Conservation (phyloP, 2,329 filamentous ascomycete genomes). For the Colletotrichum viniferum region DNA sequence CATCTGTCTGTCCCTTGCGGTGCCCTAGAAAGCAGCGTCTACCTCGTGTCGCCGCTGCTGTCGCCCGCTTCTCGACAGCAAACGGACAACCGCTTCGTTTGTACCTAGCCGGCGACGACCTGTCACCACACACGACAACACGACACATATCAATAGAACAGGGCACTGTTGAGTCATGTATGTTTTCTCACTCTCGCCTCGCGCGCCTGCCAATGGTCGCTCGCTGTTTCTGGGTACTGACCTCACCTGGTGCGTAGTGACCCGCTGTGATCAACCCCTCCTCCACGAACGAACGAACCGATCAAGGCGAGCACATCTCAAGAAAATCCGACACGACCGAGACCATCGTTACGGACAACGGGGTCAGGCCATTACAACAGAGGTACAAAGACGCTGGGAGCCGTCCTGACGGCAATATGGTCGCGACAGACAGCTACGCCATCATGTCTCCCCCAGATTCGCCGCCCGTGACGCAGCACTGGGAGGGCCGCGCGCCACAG, state of each 20-base stretch:
- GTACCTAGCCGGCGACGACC: background rate
- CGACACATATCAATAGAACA: background rate
- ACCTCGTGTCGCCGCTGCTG: background rate
- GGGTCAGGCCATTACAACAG: background rate
- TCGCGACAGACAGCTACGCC: background rate
- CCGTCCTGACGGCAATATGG: background rate
- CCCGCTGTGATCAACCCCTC: background rate
- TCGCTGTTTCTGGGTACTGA: background rate
- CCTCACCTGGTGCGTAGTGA: background rate
- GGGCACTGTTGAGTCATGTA: background rate
- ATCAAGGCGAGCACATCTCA: background rate
- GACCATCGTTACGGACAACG: background rate
- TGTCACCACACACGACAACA: background rate
- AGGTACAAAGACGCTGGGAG: background rate
- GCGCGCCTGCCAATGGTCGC: background rate
- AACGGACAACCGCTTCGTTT: background rate
- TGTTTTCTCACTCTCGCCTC: background rate
- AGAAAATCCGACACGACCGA: background rate
- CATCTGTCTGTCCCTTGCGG: background rate
- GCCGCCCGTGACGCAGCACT: conserved; percentile 2
- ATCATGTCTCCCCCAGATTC: conserved; percentile 8
- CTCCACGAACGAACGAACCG: background rate
- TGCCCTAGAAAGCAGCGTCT: background rate
- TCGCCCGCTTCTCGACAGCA: background rate
- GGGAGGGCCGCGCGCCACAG: conserved; percentile 2